phyloP scores from a whole-genome alignment of 192 early-diverging fungal genomes.

The Kickxella alabastrina region DNA sequence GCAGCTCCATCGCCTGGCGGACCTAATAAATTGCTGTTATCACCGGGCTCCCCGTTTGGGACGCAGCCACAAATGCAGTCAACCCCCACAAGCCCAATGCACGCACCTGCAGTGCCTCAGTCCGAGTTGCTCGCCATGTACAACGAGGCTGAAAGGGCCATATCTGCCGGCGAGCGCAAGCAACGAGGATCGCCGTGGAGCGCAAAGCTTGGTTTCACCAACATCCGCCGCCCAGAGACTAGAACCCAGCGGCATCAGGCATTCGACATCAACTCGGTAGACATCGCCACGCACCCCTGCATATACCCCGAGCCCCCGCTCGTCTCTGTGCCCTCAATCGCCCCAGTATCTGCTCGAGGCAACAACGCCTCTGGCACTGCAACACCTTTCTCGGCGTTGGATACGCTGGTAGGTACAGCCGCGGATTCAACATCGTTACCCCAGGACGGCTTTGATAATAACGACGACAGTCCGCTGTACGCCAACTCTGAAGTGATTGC shows the following conservation, averaged over 20 bases:
- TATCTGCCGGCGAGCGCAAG: constrained; percentile 20
- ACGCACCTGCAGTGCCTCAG: not conserved
- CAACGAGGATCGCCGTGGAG: constrained; percentile 41
- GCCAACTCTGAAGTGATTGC: not conserved
- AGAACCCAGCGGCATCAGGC: constrained; percentile 41
- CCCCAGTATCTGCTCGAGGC: constrained; percentile 21
- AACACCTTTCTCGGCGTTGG: constrained; percentile 9
- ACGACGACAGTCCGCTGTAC: not conserved
- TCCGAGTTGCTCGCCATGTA: constrained; percentile 3
- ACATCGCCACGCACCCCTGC: constrained; percentile 34
- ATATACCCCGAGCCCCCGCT: constrained; percentile 39
- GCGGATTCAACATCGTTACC: not conserved
- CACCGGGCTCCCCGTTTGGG: not conserved
- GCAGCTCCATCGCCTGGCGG: not conserved
- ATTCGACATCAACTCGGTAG: constrained; percentile 38
- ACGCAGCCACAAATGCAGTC: not conserved
- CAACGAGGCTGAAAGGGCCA: not conserved
- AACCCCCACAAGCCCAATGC: not conserved
- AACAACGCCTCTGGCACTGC: constrained; percentile 9
- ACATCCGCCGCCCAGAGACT: constrained; percentile 39
- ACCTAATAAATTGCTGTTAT: not conserved
- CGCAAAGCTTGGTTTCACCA: constrained; percentile 46
- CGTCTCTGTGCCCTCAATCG: constrained; percentile 30
- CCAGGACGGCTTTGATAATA: not conserved
- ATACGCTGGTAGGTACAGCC: too few relatives aligned